Evolutionary conservation across 306 rosid species (phyloP), one percentile per base, ranked within the genome.

Genomic region (Begonia fuchsioides): DNA sequence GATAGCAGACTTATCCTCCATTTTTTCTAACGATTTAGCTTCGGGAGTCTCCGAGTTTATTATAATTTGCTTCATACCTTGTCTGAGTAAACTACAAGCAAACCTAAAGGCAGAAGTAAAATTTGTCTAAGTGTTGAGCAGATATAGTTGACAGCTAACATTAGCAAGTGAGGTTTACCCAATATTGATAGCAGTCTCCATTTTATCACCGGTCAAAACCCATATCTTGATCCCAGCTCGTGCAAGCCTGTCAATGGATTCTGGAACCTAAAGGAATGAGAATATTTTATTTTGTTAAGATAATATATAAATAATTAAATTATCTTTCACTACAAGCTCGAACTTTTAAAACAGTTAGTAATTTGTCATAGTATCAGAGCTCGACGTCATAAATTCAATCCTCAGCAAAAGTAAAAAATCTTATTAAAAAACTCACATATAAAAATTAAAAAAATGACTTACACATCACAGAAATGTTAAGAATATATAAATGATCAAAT

Each of bases 171-270:
- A 0, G 15, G 11, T 38, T 49, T 71, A 77, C 98, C 98, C 98
- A 39, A 92, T 92, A 55, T 92, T 85, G 71, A 92, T 92, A 32
- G 98, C 98, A 18, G 96, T 92, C 69, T 92, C 98, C 98, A 92
- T 92, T 78, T 92, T 92, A 72, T 92, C 98, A 48, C 98, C 98
- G 39, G 98, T 92, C 79, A 92, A 71, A 60, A 92, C 98, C 98
- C 98, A 92, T 49, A 92, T 66, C 70, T 92, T 92, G 49, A 92
- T 92, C 64, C 98, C 98, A 51, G 98, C 98, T 69, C 85, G 98
- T 39, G 98, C 98, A 66, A 92, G 87, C 57, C 82, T 92, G 83
- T 92, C 98, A 45, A 92, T 92, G 76, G 96, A 92, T 51, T 92
- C 98, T 15, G 98, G 98, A 61, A 92, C 98, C 97, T 88, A 55